Percentiles rank a stretch among this genome's conserved stretches.
phyloP scores from a whole-genome alignment of 208 protist species.

The Leishmania lainsoni region DNA sequence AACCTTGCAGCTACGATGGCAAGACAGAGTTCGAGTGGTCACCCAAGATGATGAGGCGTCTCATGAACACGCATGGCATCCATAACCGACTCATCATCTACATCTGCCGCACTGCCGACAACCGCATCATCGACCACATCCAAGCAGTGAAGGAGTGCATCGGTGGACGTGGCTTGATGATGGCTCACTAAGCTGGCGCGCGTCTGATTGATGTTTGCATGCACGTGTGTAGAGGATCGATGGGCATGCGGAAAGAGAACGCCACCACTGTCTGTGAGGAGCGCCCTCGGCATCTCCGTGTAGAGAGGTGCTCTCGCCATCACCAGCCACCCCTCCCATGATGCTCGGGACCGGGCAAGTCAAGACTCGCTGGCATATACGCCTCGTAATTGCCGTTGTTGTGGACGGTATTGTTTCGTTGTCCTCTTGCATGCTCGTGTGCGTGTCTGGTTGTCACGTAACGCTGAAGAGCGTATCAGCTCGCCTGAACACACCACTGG shows the following conservation, averaged over 20 bases:
- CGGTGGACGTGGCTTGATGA: conserved; percentile 87
- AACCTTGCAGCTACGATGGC: conserved; percentile 85
- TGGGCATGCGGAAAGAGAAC: background rate
- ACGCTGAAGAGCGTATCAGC: background rate
- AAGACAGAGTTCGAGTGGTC: conserved; percentile 93
- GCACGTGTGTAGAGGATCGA: background rate
- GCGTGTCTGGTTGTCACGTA: background rate
- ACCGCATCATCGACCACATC: conserved; percentile 90
- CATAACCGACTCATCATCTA: conserved; percentile 89
- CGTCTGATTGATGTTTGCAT: background rate
- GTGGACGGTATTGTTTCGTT: conserved; percentile 9
- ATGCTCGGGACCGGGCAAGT: background rate
- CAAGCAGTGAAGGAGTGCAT: conserved; percentile 86
- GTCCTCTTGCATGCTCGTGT: background rate
- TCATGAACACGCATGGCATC: conserved; percentile 86
- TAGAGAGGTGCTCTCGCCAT: background rate
- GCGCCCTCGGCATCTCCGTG: background rate
- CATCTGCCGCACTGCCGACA: conserved; percentile 85
- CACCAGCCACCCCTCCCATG: background rate
- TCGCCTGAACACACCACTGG: background rate
- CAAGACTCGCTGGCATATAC: background rate
- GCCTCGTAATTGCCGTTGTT: conserved; percentile 4
- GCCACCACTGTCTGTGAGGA: background rate
- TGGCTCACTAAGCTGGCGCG: conserved; percentile 66
- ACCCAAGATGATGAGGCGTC: conserved; percentile 91